Base-by-base conservation (phyloP, 495 filamentous ascomycete genomes). In the Bryoglossum gracile region DNA sequence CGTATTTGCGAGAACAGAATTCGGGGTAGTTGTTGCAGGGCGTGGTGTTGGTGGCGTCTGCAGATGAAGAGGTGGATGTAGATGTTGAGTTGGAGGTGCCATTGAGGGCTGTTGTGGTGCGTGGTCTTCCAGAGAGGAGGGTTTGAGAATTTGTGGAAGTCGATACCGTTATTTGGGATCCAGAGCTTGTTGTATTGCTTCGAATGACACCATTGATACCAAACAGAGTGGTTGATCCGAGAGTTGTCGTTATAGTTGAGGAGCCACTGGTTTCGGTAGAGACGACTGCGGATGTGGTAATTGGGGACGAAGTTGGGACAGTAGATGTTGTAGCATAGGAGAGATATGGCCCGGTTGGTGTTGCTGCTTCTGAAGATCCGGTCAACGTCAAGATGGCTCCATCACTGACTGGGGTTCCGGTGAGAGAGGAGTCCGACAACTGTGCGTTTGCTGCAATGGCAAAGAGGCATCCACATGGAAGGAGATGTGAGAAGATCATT, bases 1-100 rank as follows among this genome's bases (percentile, higher is more conserved):
- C 83, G 61, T 94, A 97, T 51, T 78, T 82, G 39, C 89, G 76
- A 6, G 61, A 63, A 67, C 91, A 97, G 64, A 94, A 83, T 64
- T 94, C 86, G 16, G 80, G 68, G 57, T 89, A 87, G 65, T 78
- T 77, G 63, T 97, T 97, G 73, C 91, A 97, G 1, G 88, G 81
- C 47, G 75, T 78, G 0, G 81, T 86, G 57, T 87, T 87, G 1
- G 75, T 76, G 0, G 76, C 66, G 14, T 64, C 58, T 0, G 76
- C 66, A 6, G 67, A 56, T 2, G 73, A 39, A 0, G 72, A 62
- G 4, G 69, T 55, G 10, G 64, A 65, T 9, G 68, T 57, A 24
- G 66, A 48, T 34, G 65, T 63, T 13, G 59, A 61, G 46, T 63
- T 68, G 8, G 55, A 60, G 16, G 56, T 56, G 4, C 51, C 45